Percentiles rank a stretch among this genome's conserved stretches.
Evolutionary conservation across 257 asterid genomes (phyloP).

Genomic region (Rhazya stricta): DNA sequence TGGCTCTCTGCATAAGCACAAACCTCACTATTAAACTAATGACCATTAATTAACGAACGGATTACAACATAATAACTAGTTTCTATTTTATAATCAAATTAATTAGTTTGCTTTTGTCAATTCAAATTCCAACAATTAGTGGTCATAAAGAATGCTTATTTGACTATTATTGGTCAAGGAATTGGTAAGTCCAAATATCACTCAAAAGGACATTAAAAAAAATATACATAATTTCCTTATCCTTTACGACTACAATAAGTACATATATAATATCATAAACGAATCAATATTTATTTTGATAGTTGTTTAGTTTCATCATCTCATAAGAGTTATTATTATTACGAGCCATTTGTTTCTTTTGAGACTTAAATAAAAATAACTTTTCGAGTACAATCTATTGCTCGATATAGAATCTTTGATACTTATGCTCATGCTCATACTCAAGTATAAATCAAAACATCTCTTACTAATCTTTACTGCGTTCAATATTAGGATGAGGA

Average conservation of each 20-base stretch:
- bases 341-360: too few species aligned
- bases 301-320: too few species aligned
- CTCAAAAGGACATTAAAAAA: slow-evolving; percentile 18
- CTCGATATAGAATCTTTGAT: neutral
- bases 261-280: too few species aligned
- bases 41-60: slow-evolving; percentile 24
- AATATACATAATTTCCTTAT: too few species aligned
- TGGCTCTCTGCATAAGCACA: slow-evolving; percentile 23
- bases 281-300: too few species aligned
- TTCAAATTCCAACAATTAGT: slow-evolving; percentile 18
- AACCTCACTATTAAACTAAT: slow-evolving; percentile 14
- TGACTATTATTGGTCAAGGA: slow-evolving; percentile 8
- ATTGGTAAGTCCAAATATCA: slow-evolving; percentile 25
- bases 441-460: too few species aligned
- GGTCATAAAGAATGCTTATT: slow-evolving; percentile 22
- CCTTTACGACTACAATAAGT: too few species aligned
- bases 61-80: slow-evolving; percentile 16
- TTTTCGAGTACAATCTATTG: too few species aligned
- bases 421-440: too few species aligned
- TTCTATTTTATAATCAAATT: slow-evolving; percentile 6
- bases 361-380: too few species aligned
- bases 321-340: too few species aligned
- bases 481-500: neutral
- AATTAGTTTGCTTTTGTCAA: slow-evolving; percentile 10
- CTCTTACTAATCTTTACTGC: too few species aligned